A percentile compares a stretch with the other conserved stretches of the same genome.
phyloP scores from a whole-genome alignment of 2,329 filamentous ascomycete genomes.

The Botrytis hyacinthi region DNA sequence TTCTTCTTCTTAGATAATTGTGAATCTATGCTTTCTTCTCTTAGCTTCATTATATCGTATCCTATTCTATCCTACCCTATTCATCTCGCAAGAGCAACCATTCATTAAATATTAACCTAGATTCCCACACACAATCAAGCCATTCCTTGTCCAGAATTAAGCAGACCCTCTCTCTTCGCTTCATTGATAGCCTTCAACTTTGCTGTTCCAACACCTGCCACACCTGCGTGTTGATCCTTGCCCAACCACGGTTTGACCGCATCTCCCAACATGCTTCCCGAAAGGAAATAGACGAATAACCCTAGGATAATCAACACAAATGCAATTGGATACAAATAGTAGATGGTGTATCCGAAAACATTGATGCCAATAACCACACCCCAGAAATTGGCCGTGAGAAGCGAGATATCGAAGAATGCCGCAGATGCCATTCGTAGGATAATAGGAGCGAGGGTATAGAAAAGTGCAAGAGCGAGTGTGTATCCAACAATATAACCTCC shows the following conservation, averaged over 20 bases:
- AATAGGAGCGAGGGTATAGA: constrained; percentile 84
- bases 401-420: constrained; percentile 93
- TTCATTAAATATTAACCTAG: background rate
- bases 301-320: constrained; percentile 91
- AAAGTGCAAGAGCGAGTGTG: constrained; percentile 76
- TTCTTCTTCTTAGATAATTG: background rate
- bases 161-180: constrained; percentile 41
- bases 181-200: constrained; percentile 69
- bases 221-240: constrained; percentile 75
- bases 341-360: constrained; percentile 76
- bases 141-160: constrained; percentile 17
- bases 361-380: constrained; percentile 87
- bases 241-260: constrained; percentile 95
- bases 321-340: constrained; percentile 92
- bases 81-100: background rate
- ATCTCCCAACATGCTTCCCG: constrained; percentile 79
- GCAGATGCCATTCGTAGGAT: constrained; percentile 87
- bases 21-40: background rate
- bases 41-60: background rate
- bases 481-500: constrained; percentile 87
- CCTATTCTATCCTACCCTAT: background rate
- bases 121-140: background rate
- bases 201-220: constrained; percentile 80
- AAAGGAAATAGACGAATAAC: constrained; percentile 82
- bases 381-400: constrained; percentile 97